Evolutionary conservation across 1,284 basidiomycete genomes (phyloP), one percentile per base, ranked within the genome.

Genomic region (Leccinum huronense): DNA sequence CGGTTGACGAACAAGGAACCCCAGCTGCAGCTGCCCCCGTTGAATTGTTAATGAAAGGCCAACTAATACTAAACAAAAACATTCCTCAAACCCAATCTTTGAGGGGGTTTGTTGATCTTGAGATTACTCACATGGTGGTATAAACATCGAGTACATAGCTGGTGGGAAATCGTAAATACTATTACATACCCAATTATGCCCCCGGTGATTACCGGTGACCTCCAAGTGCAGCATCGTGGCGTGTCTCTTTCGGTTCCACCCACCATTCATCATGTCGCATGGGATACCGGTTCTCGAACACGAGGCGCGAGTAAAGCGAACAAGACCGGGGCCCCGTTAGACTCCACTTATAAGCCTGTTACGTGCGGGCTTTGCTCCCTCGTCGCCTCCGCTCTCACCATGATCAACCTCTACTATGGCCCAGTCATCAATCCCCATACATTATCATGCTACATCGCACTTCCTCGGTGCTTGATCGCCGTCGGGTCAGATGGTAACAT

Each of bases 391-490:
- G 2, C 19, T 48, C 45, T 23, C 23, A 56, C 38, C 55, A 75
- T 71, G 66, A 58, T 64, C 57, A 78, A 75, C 19, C 63, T 91
- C 48, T 92, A 86, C 79, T 86, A 75, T 71, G 71, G 57, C 42
- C 78, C 86, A 7, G 75, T 92, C 64, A 80, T 94, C 68, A 90
- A 87, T 71, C 87, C 91, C 1, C 72, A 80, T 27, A 81, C 81
- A 31, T 78, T 87, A n/a, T 81, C 78, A 2, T 68, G 79, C 56
- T 87, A 87, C 71, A 79, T 83, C 58, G 82, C 85, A 58, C 78
- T 85, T 31, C 83, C 86, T 11, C 76, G 77, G 30, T 85, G 86
- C 67, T 78, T 93, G 33, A 73, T 95, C 16, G 83, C 80, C 19
- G 84, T 94, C 30, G 80, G 79, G 55, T 59, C 76, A 2, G 72